phyloP scores from a whole-genome alignment of 129 eudicot species.

The Flaveria linearis region DNA sequence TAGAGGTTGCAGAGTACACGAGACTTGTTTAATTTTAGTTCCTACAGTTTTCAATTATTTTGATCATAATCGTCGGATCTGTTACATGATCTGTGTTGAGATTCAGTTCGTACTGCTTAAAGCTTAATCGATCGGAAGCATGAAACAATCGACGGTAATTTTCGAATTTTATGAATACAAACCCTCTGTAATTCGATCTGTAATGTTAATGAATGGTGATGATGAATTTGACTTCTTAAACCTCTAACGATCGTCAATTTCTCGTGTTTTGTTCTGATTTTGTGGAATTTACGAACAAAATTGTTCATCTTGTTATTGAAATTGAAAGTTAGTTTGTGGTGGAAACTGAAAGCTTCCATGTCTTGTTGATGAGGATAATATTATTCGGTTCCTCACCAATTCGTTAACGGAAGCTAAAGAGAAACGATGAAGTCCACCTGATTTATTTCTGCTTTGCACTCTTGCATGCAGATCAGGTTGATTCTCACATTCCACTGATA shows the following conservation, averaged over 20 bases:
- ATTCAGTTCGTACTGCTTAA: too few species aligned
- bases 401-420: constrained; percentile 38
- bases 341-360: constrained; percentile 32
- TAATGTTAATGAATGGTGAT: not conserved
- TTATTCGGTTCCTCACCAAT: constrained; percentile 29
- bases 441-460: constrained; percentile 29
- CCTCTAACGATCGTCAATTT: not conserved
- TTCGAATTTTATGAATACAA: too few species aligned
- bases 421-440: constrained; percentile 6
- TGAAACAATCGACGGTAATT: too few species aligned
- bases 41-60: too few species aligned
- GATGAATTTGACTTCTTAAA: not conserved
- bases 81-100: too few species aligned
- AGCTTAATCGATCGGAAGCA: too few species aligned
- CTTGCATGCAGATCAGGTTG: constrained; percentile 14
- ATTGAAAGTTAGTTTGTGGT: not conserved
- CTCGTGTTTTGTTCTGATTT: not conserved
- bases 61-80: too few species aligned
- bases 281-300: not conserved
- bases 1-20: too few species aligned
- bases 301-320: not conserved
- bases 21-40: not conserved
- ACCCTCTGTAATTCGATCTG: not conserved
- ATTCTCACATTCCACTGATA: not conserved
- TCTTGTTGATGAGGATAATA: constrained; percentile 40